Percentiles rank a stretch among this genome's conserved stretches.
These are phyloP conservation scores for Teunomyces panamensis DNA, from an alignment of 805 yeast species.

Conservation along the genomic window DNA sequence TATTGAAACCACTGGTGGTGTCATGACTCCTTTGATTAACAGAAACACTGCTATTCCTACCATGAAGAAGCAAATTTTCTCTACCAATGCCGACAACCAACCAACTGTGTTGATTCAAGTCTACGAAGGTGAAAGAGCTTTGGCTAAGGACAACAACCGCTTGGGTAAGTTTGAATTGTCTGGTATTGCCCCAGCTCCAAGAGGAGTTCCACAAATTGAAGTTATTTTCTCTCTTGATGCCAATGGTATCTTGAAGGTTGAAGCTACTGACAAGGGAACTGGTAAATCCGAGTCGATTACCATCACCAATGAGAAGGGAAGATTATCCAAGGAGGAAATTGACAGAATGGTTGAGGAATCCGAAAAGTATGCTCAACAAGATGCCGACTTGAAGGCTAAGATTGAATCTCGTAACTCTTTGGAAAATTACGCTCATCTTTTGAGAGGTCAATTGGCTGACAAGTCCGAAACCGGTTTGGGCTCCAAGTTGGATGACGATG, in stretches of 20 bases:
- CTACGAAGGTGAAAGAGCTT: conserved; percentile 99
- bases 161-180: conserved; percentile 98
- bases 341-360: conserved; percentile 99
- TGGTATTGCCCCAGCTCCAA: conserved; percentile 97
- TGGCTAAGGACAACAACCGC: conserved; percentile 95
- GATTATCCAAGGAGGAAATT: conserved; percentile 93
- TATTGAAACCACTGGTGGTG: conserved; percentile 99
- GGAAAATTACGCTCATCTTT: conserved; percentile 44
- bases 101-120: conserved; percentile 99
- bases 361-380: conserved; percentile 69
- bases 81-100: conserved; percentile 98
- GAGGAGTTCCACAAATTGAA: conserved; percentile 99
- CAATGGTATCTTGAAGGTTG: conserved; percentile 98
- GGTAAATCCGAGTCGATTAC: conserved; percentile 98
- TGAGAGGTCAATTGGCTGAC: conserved; percentile 46
- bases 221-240: conserved; percentile 99
- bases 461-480: conserved; percentile 51
- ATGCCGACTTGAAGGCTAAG: conserved; percentile 43
- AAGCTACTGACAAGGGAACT: conserved; percentile 97
- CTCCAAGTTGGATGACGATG: conserved; percentile 81
- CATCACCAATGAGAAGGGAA: conserved; percentile 98
- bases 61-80: conserved; percentile 97
- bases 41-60: conserved; percentile 99
- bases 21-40: conserved; percentile 98
- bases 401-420: conserved; percentile 43